These are phyloP conservation scores for Hyaloscypha bicolor DNA, from an alignment of 495 filamentous ascomycete genomes.

Conservation along the genomic window DNA sequence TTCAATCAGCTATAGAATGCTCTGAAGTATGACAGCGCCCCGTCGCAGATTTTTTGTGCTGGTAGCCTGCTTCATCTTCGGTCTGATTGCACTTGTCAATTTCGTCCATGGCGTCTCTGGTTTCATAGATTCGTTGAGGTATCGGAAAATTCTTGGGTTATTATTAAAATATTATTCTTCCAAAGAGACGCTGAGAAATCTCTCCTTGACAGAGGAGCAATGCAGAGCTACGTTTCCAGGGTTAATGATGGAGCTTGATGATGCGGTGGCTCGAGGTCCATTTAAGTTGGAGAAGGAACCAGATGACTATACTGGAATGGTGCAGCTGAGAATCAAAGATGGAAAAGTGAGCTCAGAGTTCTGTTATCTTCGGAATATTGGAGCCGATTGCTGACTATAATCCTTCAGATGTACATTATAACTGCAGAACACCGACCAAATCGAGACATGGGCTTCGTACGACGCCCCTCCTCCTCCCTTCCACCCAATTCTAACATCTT, in stretches of 20 bases:
- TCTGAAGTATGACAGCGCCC: constrained; percentile 1
- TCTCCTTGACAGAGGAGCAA: constrained; percentile 43
- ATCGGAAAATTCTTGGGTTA: background rate
- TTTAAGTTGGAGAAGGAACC: constrained; percentile 43
- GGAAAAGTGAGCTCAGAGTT: constrained; percentile 36
- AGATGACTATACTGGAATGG: constrained; percentile 39
- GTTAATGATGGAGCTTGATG: constrained; percentile 47
- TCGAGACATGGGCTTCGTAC: constrained; percentile 21
- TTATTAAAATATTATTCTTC: background rate
- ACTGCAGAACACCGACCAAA: constrained; percentile 39
- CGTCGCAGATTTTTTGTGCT: constrained; percentile 4
- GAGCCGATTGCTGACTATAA: background rate
- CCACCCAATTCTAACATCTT: constrained; percentile 43
- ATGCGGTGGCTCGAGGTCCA: constrained; percentile 45
- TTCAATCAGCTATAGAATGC: background rate
- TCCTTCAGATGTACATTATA: constrained; percentile 43
- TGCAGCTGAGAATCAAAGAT: constrained; percentile 46
- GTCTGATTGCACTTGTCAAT: background rate
- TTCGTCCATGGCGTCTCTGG: background rate
- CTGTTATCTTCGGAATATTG: background rate
- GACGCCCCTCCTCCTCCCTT: constrained; percentile 25
- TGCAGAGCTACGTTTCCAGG: constrained; percentile 48
- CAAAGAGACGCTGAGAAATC: constrained; percentile 30
- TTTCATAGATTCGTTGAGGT: background rate
- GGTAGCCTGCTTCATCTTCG: background rate